Conservation (phyloP, 2,329 filamentous ascomycete species). For the Colletotrichum sublineola region DNA sequence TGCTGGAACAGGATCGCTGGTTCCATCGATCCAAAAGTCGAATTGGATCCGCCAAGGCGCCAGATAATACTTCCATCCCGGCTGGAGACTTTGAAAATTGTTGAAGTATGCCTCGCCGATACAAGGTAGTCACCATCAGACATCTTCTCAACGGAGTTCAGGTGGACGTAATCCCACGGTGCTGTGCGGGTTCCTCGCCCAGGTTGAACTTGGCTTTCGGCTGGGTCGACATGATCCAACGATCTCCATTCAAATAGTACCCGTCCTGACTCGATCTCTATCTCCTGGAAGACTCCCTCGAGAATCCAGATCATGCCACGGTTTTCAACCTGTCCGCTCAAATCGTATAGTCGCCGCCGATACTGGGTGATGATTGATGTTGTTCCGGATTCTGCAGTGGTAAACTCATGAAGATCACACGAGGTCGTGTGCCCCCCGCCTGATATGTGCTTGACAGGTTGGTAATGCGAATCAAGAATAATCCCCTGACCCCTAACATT, state of each 20-base stretch:
- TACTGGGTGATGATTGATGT: constrained; percentile 10
- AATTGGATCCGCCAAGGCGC: constrained; percentile 64
- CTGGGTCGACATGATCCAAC: constrained; percentile 46
- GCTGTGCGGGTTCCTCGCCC: not conserved
- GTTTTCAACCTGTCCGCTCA: not conserved
- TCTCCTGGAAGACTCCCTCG: constrained; percentile 49
- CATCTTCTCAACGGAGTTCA: constrained; percentile 56
- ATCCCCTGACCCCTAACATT: not conserved
- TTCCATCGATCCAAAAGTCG: constrained; percentile 51
- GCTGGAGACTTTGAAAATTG: constrained; percentile 61
- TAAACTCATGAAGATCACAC: constrained; percentile 17
- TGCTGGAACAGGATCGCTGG: constrained; percentile 64
- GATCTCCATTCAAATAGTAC: constrained; percentile 62
- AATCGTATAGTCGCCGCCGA: constrained; percentile 4
- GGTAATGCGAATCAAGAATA: constrained; percentile 7
- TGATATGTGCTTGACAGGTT: constrained; percentile 1
- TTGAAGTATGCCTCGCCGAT: constrained; percentile 50
- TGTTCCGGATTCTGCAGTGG: not conserved
- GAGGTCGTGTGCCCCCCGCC: not conserved
- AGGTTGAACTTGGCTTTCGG: constrained; percentile 14
- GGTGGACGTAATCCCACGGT: constrained; percentile 55
- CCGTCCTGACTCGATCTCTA: constrained; percentile 63
- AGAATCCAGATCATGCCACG: constrained; percentile 5
- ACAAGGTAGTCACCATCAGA: constrained; percentile 49
- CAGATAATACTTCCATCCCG: constrained; percentile 64